Percentiles rank a stretch among this genome's conserved stretches.
These are phyloP conservation scores for Gyromitra esculenta DNA, from an alignment of 2,329 filamentous ascomycete species.

Conservation along the genomic window DNA sequence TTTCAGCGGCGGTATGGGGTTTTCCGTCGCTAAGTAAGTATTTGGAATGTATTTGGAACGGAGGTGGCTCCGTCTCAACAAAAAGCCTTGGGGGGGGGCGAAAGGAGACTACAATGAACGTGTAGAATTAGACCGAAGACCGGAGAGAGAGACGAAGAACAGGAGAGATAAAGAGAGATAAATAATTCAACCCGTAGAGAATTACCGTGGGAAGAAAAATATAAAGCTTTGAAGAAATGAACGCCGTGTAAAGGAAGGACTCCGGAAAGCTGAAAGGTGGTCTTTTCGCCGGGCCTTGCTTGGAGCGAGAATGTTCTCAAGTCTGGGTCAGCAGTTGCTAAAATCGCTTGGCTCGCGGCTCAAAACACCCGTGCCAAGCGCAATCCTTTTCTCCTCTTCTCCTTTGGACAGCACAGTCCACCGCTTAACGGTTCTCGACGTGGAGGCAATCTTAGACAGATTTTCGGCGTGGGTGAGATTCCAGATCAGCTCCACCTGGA, in stretches of 20 bases:
- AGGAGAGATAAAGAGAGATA: slow-evolving; percentile 21
- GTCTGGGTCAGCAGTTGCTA: slow-evolving; percentile 36
- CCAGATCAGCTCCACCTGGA: too few species aligned
- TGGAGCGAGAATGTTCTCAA: slow-evolving; percentile 39
- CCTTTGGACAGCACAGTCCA: slow-evolving; percentile 5
- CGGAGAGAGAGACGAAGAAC: slow-evolving; percentile 32
- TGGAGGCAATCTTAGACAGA: slow-evolving; percentile 1
- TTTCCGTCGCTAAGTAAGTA: slow-evolving; percentile 20
- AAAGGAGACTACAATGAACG: slow-evolving; percentile 35
- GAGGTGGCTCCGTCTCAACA: not conserved
- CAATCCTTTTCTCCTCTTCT: not conserved
- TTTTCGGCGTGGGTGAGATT: not conserved
- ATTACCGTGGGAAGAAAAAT: slow-evolving; percentile 2
- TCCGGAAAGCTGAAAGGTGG: slow-evolving; percentile 50
- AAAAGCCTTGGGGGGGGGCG: slow-evolving; percentile 11
- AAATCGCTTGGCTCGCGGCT: slow-evolving; percentile 46
- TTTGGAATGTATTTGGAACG: slow-evolving; percentile 4
- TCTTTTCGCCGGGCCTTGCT: slow-evolving; percentile 44
- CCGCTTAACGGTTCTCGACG: slow-evolving; percentile 2
- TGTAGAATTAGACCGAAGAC: slow-evolving; percentile 27
- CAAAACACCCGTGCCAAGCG: slow-evolving; percentile 46
- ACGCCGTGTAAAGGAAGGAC: slow-evolving; percentile 4
- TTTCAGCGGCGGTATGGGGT: slow-evolving; percentile 12
- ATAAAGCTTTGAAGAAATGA: slow-evolving; percentile 17
- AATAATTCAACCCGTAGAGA: slow-evolving; percentile 18